Base-by-base conservation (phyloP, 495 filamentous ascomycete species). In the Penicillium lividum region DNA sequence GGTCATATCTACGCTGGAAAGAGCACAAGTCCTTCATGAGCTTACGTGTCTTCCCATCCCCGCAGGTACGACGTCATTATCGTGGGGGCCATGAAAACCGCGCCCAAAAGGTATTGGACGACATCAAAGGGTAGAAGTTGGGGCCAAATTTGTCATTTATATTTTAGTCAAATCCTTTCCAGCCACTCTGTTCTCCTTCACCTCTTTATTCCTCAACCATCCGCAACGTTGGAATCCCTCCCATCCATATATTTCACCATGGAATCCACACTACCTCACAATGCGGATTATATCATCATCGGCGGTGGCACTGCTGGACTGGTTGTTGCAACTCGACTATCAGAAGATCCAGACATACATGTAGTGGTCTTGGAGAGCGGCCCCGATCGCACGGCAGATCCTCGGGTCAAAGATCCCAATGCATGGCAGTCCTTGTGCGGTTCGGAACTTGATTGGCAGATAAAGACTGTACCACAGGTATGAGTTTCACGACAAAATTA, bases 321-420 rank as follows among this genome's bases (percentile, higher is more conserved):
- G 13, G 77, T 77, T 0, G 68, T 84, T 34, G 81, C 80, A 0
- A 70, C 74, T 54, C 70, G 77, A 16, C 63, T 84, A 22, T 80
- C 78, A 1, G 80, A 82, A 56, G 57, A 80, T 40, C 57, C 63
- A 2, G 47, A 70, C 33, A 64, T 73, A 5, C 52, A 61, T 2
- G 77, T 86, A 5, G 56, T 83, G 3, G 78, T 85, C 2, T 63
- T 86, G 44, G 84, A 86, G 63, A 78, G 76, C 30, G 84, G 84
- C 2, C 68, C 69, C 13, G 74, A 84, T 62, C 67, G 68, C 22
- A 66, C 59, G 9, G 57, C 68, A 2, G 79, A 85, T 43, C 70
- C 69, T 0, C 52, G 70, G 15, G 72, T 84, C 8, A 64, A 70
- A 27, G 66, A 73, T 1, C 82, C 81, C 2, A 73, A 66, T 30